These are phyloP conservation scores for Lasiodiplodia citricola DNA, from an alignment of 2,329 filamentous ascomycete species.

Conservation along the genomic window DNA sequence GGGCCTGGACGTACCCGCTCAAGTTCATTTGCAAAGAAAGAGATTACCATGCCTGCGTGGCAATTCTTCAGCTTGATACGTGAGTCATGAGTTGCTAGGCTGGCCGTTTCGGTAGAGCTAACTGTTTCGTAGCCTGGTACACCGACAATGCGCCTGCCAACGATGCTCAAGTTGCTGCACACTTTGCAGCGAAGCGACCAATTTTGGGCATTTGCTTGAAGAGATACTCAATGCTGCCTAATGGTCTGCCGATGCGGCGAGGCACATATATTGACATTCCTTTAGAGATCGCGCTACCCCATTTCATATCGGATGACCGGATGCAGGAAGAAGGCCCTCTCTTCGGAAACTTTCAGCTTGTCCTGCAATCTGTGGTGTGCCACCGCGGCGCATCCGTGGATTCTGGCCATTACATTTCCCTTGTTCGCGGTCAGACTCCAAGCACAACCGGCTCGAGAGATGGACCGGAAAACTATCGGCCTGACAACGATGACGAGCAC, in stretches of 20 bases:
- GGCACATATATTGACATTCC: slow-evolving; percentile 92
- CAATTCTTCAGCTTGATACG: slow-evolving; percentile 95
- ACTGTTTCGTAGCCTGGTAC: slow-evolving; percentile 73
- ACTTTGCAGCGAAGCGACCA: slow-evolving; percentile 81
- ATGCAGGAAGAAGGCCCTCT: slow-evolving; percentile 70
- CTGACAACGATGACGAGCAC: slow-evolving; percentile 37
- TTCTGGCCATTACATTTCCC: slow-evolving; percentile 88
- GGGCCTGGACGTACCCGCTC: slow-evolving; percentile 43
- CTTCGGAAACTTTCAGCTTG: slow-evolving; percentile 89
- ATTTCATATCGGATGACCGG: slow-evolving; percentile 85
- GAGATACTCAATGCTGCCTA: slow-evolving; percentile 76
- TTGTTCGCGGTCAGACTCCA: slow-evolving; percentile 73
- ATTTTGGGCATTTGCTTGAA: slow-evolving; percentile 93
- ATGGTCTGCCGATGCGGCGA: slow-evolving; percentile 72
- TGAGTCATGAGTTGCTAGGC: slow-evolving; percentile 53
- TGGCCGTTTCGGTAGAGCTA: slow-evolving; percentile 6
- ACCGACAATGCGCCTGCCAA: slow-evolving; percentile 68
- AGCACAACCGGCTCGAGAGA: slow-evolving; percentile 61
- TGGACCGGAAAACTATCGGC: slow-evolving; percentile 35
- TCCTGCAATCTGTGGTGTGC: slow-evolving; percentile 89
- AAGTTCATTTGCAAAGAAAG: slow-evolving; percentile 64
- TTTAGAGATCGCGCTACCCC: slow-evolving; percentile 78
- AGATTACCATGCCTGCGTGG: slow-evolving; percentile 95
- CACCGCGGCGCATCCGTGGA: slow-evolving; percentile 85
- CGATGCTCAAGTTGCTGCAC: slow-evolving; percentile 83